phyloP scores from a whole-genome alignment of 2,329 filamentous ascomycete species.

The Cladobotryum protrusum region DNA sequence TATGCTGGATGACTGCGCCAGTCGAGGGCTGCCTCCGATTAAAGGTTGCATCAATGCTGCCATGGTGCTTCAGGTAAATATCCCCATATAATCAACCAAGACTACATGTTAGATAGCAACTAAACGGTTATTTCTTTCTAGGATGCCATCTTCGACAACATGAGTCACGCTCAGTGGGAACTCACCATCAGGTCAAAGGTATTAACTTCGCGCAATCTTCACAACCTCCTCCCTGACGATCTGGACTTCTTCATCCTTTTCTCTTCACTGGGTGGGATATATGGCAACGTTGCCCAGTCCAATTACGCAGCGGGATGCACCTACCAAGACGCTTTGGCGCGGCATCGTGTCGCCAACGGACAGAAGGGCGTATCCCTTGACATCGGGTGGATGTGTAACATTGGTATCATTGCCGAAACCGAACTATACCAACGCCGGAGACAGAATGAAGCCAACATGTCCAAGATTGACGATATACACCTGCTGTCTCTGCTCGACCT shows the following conservation, averaged over 20 bases:
- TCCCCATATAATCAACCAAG: not conserved
- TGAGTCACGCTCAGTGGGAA: constrained; percentile 20
- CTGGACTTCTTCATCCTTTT: constrained; percentile 33
- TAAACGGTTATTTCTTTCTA: not conserved
- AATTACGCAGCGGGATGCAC: constrained; percentile 33
- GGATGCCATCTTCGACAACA: constrained; percentile 26
- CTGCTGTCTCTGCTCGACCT: not conserved
- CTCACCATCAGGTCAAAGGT: constrained; percentile 27
- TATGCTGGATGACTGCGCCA: constrained; percentile 11
- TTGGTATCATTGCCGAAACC: constrained; percentile 21
- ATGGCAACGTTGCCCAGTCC: constrained; percentile 28
- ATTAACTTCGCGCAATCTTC: constrained; percentile 24
- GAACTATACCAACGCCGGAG: constrained; percentile 2
- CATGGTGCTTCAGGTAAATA: constrained; percentile 18
- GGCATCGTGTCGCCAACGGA: not conserved
- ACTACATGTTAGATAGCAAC: too few species aligned
- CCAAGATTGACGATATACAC: not conserved
- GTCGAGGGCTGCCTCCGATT: constrained; percentile 14
- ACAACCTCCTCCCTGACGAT: constrained; percentile 8
- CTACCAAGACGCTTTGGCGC: constrained; percentile 22
- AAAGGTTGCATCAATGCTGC: constrained; percentile 21
- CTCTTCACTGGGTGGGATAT: constrained; percentile 27
- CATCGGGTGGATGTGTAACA: constrained; percentile 17
- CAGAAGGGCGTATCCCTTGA: constrained; percentile 11
- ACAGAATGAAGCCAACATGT: not conserved